Base-by-base conservation (phyloP, 163 green algal genomes). In the Scenedesmus sp. region DNA sequence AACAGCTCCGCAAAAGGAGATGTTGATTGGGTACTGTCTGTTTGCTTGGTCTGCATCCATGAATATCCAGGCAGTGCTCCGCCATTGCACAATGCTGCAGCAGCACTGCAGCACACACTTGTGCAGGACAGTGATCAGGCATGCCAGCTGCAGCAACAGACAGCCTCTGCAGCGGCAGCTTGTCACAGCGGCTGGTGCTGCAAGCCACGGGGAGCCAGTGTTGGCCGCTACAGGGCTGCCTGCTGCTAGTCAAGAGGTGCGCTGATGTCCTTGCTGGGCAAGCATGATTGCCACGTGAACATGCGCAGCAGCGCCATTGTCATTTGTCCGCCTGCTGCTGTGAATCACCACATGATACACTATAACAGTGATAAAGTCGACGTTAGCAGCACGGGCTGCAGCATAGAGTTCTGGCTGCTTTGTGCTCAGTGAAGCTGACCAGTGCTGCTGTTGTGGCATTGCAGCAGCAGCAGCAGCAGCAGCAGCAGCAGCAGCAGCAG, bases 401-500 rank as follows among this genome's bases (percentile, higher is more conserved):
- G 34, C 34, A 46, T 46, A 46, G 34, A 46, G 34, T 10, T 79
- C 46, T 18, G 20, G 6, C 23, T 52, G 3, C 18, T n/a, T 79
- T 5, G 13, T 46, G 4, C 59, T 26, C 77, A 1, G 10, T n/a
- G 77, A 4, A n/a, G 46, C 46, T 73, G 82, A 55, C 82, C n/a
- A 55, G 4, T 67, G 56, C 56, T 55, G 84, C 59, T 77, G 84
- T 4, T 59, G 23, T 79, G 23, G 70, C 70, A 52, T 23, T 79
- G 56, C 56, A 76, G 84, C 84, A 56, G 84, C 84, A 88, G 84
- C 84, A 88, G 82, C 55, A 87, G 82, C 18, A 67, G 13, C 5
- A 26, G 15, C 55, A 54, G 57, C 60, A 88, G 57, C 84, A 87
- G 82, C 82, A 87, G 82, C 79, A 86, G 26, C 26, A 86, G 26